Base-by-base conservation (phyloP, 805 yeast genomes). In the Kuraishia borneana region DNA sequence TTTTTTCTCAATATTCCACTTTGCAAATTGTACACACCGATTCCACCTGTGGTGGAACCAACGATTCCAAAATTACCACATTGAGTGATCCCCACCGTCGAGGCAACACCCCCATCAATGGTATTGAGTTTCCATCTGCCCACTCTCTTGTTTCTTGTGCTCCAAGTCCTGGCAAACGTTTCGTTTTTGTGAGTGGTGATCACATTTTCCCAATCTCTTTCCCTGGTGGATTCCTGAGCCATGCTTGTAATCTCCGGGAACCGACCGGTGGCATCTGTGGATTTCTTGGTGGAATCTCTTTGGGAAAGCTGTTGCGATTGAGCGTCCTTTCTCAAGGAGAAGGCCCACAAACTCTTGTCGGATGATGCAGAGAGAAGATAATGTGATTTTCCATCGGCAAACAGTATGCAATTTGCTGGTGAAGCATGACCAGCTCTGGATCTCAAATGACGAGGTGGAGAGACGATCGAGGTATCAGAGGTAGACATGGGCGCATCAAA, bases 341-440 rank as follows among this genome's bases (percentile, higher is more conserved):
- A 89, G 6, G 75, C 70, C 97, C 97, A 92, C 45, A 94, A 68
- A 2, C 94, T 69, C 46, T 71, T 68, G 57, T 92, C 98, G 42
- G 76, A 69, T 0, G 96, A 83, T 2, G 94, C 94, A 34, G 95
- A 83, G 35, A 83, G 66, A 8, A 94, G 50, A 54, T 76, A 83
- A 56, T 94, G 98, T 2, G 95, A 76, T 37, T 61, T 65, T 31
- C 75, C 75, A 33, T 74, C 76, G 4, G 94, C 83, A 56, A 92
- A 92, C 18, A 63, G 61, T 27, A 92, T 73, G 4, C 73, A 51
- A 0, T 80, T 66, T 2, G 97, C 94, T 3, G 98, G 95, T 21
- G 83, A 80, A 3, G 95, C 75, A 54, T 92, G 98, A n/a, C 99
- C 99, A 47, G 96, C 97, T 51, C 98, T 73, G 1, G 94, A 82